These are phyloP conservation scores for Talaromyces trachyspermus DNA, from an alignment of 495 filamentous ascomycete species.

Conservation along the genomic window DNA sequence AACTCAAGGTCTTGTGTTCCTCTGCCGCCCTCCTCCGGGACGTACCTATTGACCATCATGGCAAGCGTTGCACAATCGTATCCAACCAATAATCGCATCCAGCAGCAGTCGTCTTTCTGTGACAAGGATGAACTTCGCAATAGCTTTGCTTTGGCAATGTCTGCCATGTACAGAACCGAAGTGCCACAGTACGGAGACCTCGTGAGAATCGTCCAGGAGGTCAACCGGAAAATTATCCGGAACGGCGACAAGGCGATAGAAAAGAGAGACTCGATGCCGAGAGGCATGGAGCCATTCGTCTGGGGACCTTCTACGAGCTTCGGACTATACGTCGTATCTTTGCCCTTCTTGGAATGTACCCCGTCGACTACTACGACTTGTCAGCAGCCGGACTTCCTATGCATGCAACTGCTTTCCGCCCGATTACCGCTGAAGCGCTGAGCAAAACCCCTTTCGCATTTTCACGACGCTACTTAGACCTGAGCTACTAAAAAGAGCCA, in stretches of 20 bases:
- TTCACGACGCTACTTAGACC: slow-evolving; percentile 35
- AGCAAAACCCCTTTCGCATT: slow-evolving; percentile 32
- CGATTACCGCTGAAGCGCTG: slow-evolving; percentile 20
- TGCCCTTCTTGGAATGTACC: slow-evolving; percentile 33
- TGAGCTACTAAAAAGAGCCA: slow-evolving; percentile 24
- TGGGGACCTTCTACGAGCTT: slow-evolving; percentile 33
- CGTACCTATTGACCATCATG: no score
- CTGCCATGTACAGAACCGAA: slow-evolving; percentile 34
- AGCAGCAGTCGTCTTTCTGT: no score
- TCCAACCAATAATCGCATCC: no score
- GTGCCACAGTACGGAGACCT: slow-evolving; percentile 34
- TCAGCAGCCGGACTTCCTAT: slow-evolving; percentile 32
- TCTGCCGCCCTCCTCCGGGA: no score
- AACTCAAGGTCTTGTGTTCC: no score
- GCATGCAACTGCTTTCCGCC: slow-evolving; percentile 37
- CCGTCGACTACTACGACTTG: slow-evolving; percentile 40
- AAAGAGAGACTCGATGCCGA: slow-evolving; percentile 26
- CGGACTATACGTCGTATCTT: slow-evolving; percentile 32
- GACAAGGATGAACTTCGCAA: slow-evolving; percentile 21
- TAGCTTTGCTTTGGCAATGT: slow-evolving; percentile 28
- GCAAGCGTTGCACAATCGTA: no score
- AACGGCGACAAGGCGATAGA: slow-evolving; percentile 8
- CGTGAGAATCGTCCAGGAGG: slow-evolving; percentile 25
- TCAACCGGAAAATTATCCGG: slow-evolving; percentile 20
- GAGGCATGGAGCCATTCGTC: slow-evolving; percentile 36